Base-by-base conservation (phyloP, 495 filamentous ascomycete genomes). In the Extremus antarcticus region DNA sequence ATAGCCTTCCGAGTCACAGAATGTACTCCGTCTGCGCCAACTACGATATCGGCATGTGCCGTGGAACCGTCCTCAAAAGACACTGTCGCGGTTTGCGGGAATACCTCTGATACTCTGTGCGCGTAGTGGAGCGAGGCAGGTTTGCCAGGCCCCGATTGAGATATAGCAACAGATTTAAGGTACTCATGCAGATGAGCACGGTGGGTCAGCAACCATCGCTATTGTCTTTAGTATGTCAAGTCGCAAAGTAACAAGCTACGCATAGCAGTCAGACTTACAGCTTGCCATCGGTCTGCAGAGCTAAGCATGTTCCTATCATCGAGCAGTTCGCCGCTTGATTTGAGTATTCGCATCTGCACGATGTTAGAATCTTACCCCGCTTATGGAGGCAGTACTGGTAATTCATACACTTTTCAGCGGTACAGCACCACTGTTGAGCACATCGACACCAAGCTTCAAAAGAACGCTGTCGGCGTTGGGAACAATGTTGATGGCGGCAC, bases 121-220 rank as follows among this genome's bases (percentile, higher is more conserved):
- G 72, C 56, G 77, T 83, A 21, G 71, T 70, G 23, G 70, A 66
- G 54, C n/a, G n/a, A n/a, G n/a, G n/a, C n/a, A n/a, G n/a, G n/a
- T n/a, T n/a, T n/a, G n/a, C n/a, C n/a, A n/a, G n/a, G n/a, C n/a
- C n/a, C n/a, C n/a, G n/a, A n/a, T n/a, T n/a, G n/a, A n/a, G n/a
- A n/a, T n/a, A n/a, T 11, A 63, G 65, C 41, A 54, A 21, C 23
- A 56, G 41, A 20, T 64, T 67, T 20, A 69, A 47, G 11, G 60
- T 55, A 2, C 50, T 46, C n/a, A 50, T 67, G 65, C 0, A 69
- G 51, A 48, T 64, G 51, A 16, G 61, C 53, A 2, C 66, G 63
- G 50, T 69, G 66, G n/a, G 60, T 57, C 1, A 69, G 59, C 4
- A 59, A 50, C 65, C 66, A 67, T 29, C 54, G 49, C 22, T 68